These are phyloP conservation scores for Aspergillus puulaauensis DNA, from an alignment of 2,329 filamentous ascomycete species.

Conservation along the genomic window DNA sequence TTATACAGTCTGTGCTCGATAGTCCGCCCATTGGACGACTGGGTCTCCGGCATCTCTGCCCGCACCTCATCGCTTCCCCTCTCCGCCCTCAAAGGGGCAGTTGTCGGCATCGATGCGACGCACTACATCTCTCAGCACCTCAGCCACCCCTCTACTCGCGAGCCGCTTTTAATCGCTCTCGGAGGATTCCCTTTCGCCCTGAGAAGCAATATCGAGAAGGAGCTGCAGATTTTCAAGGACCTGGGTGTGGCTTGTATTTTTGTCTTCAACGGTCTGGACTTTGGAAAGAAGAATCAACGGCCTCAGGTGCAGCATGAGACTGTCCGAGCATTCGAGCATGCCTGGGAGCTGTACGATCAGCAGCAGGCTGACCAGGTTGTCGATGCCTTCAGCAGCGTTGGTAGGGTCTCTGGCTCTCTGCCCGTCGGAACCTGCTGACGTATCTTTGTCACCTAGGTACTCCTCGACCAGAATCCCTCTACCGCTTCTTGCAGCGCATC, in stretches of 20 bases:
- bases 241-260: conserved; percentile 77
- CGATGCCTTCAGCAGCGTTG: conserved; percentile 78
- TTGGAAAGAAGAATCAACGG: conserved; percentile 70
- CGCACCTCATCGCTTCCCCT: conserved; percentile 61
- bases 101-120: conserved; percentile 83
- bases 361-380: conserved; percentile 80
- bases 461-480: conserved; percentile 69
- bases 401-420: conserved; percentile 46
- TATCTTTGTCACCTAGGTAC: conserved; percentile 55
- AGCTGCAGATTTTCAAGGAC: conserved; percentile 70
- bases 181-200: conserved; percentile 84
- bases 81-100: conserved; percentile 69
- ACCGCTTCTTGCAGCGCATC: conserved; percentile 72
- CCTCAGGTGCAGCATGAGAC: conserved; percentile 61
- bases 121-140: conserved; percentile 83
- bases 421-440: conserved; percentile 28
- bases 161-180: conserved; percentile 85
- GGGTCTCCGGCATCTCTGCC: conserved; percentile 52
- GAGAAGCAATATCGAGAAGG: conserved; percentile 70
- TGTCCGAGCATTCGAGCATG: conserved; percentile 69
- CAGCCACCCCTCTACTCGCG: conserved; percentile 67
- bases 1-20: conserved; percentile 7
- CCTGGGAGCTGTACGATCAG: conserved; percentile 84
- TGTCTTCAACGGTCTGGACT: conserved; percentile 84
- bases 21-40: conserved; percentile 57